These are phyloP conservation scores for Flueggea neowawraea DNA, from an alignment of 441 rosid genomes.

Conservation along the genomic window DNA sequence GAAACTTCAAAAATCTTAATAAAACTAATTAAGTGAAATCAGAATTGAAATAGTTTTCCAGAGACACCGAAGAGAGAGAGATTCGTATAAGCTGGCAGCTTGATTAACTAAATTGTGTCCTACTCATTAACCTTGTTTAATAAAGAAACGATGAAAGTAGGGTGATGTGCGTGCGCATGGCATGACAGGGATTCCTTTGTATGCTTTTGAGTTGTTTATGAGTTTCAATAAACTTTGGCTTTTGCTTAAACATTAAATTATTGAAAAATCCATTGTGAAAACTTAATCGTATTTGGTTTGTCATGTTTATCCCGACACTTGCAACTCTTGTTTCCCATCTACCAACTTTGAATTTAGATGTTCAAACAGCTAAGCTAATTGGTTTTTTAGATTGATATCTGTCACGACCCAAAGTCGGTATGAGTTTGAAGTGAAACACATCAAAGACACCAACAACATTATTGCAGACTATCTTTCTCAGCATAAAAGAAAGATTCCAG, in stretches of 20 bases:
- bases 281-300: constrained; percentile 12
- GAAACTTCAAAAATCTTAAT: too few relatives aligned
- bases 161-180: constrained; percentile 33
- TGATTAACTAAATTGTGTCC: constrained; percentile 17
- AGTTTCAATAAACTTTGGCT: constrained; percentile 10
- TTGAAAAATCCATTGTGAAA: not conserved
- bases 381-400: constrained; percentile 12
- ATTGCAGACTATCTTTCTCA: too few relatives aligned
- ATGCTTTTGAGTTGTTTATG: constrained; percentile 26
- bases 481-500: too few relatives aligned
- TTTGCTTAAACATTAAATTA: constrained; percentile 10
- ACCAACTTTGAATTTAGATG: constrained; percentile 28
- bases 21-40: too few relatives aligned
- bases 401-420: too few relatives aligned
- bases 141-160: constrained; percentile 5
- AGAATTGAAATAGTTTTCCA: not conserved
- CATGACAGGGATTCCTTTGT: constrained; percentile 26
- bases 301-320: constrained; percentile 49
- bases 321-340: constrained; percentile 44
- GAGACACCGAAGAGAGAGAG: constrained; percentile 7
- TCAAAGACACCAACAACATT: too few relatives aligned
- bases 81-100: constrained; percentile 21
- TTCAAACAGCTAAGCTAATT: constrained; percentile 8
- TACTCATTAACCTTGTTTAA: constrained; percentile 9
- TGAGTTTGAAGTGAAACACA: too few relatives aligned